Evolutionary conservation across 1,284 basidiomycete genomes (phyloP).

Genomic region (Phylloboletellus chloephorus): DNA sequence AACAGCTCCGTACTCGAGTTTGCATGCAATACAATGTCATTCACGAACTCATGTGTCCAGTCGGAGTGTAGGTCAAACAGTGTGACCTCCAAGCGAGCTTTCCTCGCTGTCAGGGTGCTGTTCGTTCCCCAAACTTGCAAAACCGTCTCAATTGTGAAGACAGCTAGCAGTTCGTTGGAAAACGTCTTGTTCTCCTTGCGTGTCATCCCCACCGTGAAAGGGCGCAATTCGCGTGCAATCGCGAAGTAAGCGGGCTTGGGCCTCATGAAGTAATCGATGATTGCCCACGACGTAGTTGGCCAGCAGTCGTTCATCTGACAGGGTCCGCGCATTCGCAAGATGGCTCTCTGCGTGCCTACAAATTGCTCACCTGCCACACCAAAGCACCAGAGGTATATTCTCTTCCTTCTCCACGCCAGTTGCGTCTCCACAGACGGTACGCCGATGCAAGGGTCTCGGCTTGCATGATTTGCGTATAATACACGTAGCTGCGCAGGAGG

Average conservation of each 20-base stretch:
- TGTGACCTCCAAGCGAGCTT: slow-evolving; percentile 58
- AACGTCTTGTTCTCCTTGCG: slow-evolving; percentile 65
- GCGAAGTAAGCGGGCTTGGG: slow-evolving; percentile 73
- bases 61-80: slow-evolving; percentile 64
- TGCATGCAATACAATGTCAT: slow-evolving; percentile 51
- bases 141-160: slow-evolving; percentile 60
- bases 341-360: not conserved
- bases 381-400: slow-evolving; percentile 74
- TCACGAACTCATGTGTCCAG: slow-evolving; percentile 49
- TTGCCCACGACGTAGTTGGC: slow-evolving; percentile 78
- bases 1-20: slow-evolving; percentile 84
- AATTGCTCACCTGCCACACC: slow-evolving; percentile 66
- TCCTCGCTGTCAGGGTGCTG: slow-evolving; percentile 56
- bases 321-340: slow-evolving; percentile 3
- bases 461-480: slow-evolving; percentile 82
- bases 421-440: slow-evolving; percentile 71
- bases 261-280: slow-evolving; percentile 72
- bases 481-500: slow-evolving; percentile 51
- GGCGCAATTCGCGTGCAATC: slow-evolving; percentile 65
- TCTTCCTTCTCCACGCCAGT: slow-evolving; percentile 66
- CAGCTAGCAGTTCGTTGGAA: slow-evolving; percentile 52
- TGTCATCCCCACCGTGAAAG: slow-evolving; percentile 74
- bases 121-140: slow-evolving; percentile 85
- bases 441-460: slow-evolving; percentile 73
- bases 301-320: slow-evolving; percentile 73